Evolutionary conservation across 2,329 filamentous ascomycete genomes (phyloP).

Genomic region (Trematosphaeria pertusa): DNA sequence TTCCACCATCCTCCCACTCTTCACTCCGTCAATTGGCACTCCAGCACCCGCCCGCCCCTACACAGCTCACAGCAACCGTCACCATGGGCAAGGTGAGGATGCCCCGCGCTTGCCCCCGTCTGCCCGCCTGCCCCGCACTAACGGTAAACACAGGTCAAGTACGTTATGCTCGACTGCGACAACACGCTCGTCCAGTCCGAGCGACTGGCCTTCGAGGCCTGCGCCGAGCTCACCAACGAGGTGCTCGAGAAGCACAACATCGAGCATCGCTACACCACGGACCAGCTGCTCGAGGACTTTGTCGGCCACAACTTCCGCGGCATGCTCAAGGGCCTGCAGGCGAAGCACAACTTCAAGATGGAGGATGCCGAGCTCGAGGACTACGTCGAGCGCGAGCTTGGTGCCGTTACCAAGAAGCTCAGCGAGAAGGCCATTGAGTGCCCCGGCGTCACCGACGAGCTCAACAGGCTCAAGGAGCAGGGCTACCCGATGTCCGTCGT

Average conservation of each 20-base stretch:
- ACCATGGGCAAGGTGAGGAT: conserved; percentile 42
- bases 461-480: conserved; percentile 68
- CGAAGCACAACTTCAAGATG: conserved; percentile 77
- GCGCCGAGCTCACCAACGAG: conserved; percentile 86
- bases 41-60: conserved; percentile 9
- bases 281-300: conserved; percentile 81
- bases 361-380: conserved; percentile 70
- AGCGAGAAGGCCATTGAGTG: conserved; percentile 72
- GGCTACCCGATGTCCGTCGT: conserved; percentile 82
- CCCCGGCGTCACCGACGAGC: conserved; percentile 69
- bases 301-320: conserved; percentile 95
- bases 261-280: conserved; percentile 75
- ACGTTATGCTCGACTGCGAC: conserved; percentile 67
- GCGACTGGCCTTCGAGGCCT: conserved; percentile 88
- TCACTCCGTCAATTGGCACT: conserved; percentile 27
- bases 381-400: conserved; percentile 80
- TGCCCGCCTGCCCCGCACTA: conserved; percentile 27
- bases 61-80: conserved; percentile 20
- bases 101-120: conserved; percentile 13
- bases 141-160: conserved; percentile 48
- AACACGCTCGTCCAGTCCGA: conserved; percentile 95
- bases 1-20: conserved; percentile 1
- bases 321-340: conserved; percentile 80
- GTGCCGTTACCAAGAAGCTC: conserved; percentile 83
- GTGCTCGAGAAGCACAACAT: conserved; percentile 74